Base-by-base conservation (phyloP, 1,284 basidiomycete genomes). In the Rhodofomes roseus region DNA sequence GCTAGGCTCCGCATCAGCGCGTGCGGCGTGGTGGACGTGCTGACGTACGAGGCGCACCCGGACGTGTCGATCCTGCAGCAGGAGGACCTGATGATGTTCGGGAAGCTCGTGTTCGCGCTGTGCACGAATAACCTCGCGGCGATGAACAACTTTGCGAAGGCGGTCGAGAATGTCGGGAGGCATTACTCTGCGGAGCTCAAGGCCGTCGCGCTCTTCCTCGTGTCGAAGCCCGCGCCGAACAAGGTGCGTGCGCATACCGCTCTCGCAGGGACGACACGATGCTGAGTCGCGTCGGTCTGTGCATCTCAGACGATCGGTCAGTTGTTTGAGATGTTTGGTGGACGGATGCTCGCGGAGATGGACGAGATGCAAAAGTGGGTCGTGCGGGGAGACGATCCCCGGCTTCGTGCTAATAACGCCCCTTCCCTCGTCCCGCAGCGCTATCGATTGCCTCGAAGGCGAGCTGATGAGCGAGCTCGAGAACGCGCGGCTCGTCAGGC, bases 391-490 rank as follows among this genome's bases (percentile, higher is more conserved):
- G n/a, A 37, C 20, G 8, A 52, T 37, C n/a, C n/a, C n/a, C 50
- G 1, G 22, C 29, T 20, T 52, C 23, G 16, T 48, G 48, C 40
- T 43, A 55, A 55, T 23, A 39, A 29, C 20, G 18, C 20, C 46
- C 37, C 29, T 11, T 54, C 34, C 40, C n/a, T 29, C n/a, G n/a
- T n/a, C 43, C 2, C 50, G 2, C 63, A 94, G 92, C 64, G 87
- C 90, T 44, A 81, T 82, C 22, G 97, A 99, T 71, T 78, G 85
- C 54, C 79, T 98, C 16, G 95, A 98, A 71, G 81, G 83, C 43
- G 92, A 96, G 65, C 80, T 99, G 53, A 82, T 89, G 74, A 85
- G 89, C 56, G 96, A 99, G 73, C 81, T 99, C n/a, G 97, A 99
- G 79, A 98, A 99, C 70, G 95, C 92, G 0, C 82, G 97, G 37